Base-by-base conservation (phyloP, 192 early-diverging fungal genomes). In the Backusella morwellensis region DNA sequence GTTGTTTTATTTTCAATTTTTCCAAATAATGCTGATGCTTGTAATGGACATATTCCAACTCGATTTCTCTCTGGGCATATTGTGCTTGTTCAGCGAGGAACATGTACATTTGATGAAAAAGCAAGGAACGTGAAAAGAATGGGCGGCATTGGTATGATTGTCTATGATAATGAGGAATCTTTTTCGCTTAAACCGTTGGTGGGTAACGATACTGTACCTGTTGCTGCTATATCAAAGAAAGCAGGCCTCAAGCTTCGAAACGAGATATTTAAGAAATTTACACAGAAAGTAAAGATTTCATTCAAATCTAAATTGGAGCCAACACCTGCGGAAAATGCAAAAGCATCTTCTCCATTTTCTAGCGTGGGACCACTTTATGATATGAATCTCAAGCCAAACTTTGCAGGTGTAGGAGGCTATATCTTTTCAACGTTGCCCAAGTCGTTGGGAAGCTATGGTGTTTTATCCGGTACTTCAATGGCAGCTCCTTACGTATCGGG, bases 311-410 rank as follows among this genome's bases (percentile, higher is more conserved):
- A 14, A 87, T 89, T 35, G 86, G 86, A 32, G 77, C 78, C 86
- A 32, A 74, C 80, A 21, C 66, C 38, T 9, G 85, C 88, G 68
- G 80, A 85, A 2, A 77, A 86, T 11, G 91, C 88, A 36, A 90
- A 89, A 44, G 90, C 81, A 34, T 77, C 94, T 6, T 95, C 95
- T 19, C 66, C 69, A 56, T 95, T 93, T 74, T 93, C 93, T 9
- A 92, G 91, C 23, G 87, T 88, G 75, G 96, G 96, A 12, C 89
- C 93, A 0, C 90, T 87, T 47, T 85, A 85, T 35, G 89, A 94
- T 71, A 82, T 97, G 59, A 78, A 87, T 19, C 32, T 87, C 38
- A 88, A 88, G 72, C 87, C 86, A 15, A 81, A 89, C 66, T 44
- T 90, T 77, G 78, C 74, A 52, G 86, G 84, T 70, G 77, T 85